Base-by-base conservation (phyloP, 1,284 basidiomycete genomes). In the Trichosporon asahii region DNA sequence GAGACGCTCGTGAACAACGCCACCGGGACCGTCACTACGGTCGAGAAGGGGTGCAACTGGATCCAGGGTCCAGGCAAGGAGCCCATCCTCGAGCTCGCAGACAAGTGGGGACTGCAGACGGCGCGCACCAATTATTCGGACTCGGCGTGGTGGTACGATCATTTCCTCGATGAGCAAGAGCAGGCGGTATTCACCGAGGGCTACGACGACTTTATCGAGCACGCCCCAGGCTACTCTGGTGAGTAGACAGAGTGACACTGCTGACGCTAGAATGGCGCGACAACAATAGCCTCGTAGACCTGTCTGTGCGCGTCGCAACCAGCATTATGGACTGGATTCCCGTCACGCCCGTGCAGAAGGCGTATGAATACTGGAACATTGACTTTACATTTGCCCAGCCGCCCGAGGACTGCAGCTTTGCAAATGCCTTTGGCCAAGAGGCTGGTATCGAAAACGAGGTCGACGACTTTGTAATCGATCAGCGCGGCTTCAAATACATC, bases 11-110 rank as follows among this genome's bases (percentile, higher is more conserved):
- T 25, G 25, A 66, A 64, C 60, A 60, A 29, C 9, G 29, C 60
- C 7, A 72, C 2, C 66, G 80, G 4, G 82, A 78, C 3, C 63
- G 73, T 85, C 23, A 82, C 84, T 67, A 85, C 84, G 0, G 79
- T 91, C 33, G 90, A 91, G 77, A 78, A 87, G 9, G 90, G 90
- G 23, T 87, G 89, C 15, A 90, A 90, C 76, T 91, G 90, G 90
- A 85, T 91, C 44, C 89, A 91, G 75, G 90, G 90, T 8, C 75
- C 82, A 5, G 86, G 83, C 4, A 77, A 84, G 66, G 88, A 88
- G 9, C 64, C 66, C 6, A 73, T 73, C 60, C 49, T 37, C 0
- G 81, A 81, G n/a, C 82, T 91, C 55, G 88, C 88, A 7, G 80
- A 86, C 76, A 89, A 89, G 73, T 87, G 89, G 76, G 84, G 85